phyloP scores from a whole-genome alignment of 2,329 filamentous ascomycete species.

The Zymoseptoria crescenta region DNA sequence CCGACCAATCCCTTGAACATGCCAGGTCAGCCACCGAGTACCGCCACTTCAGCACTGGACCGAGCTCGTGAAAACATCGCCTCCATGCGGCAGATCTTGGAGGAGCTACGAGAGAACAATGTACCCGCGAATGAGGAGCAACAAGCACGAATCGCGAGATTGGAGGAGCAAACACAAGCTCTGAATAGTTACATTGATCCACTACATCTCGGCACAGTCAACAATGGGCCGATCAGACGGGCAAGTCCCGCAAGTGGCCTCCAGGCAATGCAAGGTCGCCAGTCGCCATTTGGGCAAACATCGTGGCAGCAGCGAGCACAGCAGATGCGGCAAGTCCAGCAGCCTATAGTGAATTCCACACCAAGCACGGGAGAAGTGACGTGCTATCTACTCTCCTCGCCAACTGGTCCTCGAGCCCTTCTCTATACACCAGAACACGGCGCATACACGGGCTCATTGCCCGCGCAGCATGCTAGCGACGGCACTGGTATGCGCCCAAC shows the following conservation, averaged over 20 bases:
- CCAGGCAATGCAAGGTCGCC: not conserved
- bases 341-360: constrained; percentile 7
- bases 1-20: not conserved
- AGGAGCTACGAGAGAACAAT: constrained; percentile 18
- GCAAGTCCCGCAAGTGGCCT: not conserved
- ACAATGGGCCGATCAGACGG: not conserved
- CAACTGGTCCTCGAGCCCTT: constrained; percentile 39
- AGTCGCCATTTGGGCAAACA: not conserved
- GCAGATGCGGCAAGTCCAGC: constrained; percentile 12
- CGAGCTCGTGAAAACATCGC: constrained; percentile 25
- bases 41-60: constrained; percentile 17
- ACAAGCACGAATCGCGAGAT: constrained; percentile 12
- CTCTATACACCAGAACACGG: constrained; percentile 34
- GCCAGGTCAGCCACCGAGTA: constrained; percentile 1
- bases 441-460: constrained; percentile 19
- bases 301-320: constrained; percentile 9
- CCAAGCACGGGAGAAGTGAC: constrained; percentile 18
- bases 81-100: constrained; percentile 26
- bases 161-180: constrained; percentile 19
- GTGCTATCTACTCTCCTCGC: constrained; percentile 39
- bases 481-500: constrained; percentile 8
- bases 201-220: constrained; percentile 6
- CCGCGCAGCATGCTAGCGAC: not conserved
- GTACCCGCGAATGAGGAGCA: constrained; percentile 14
- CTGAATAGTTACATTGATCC: constrained; percentile 28